Evolutionary conservation across 371 early-diverging fungal genomes (phyloP).

Genomic region (Mucor plumbeus): DNA sequence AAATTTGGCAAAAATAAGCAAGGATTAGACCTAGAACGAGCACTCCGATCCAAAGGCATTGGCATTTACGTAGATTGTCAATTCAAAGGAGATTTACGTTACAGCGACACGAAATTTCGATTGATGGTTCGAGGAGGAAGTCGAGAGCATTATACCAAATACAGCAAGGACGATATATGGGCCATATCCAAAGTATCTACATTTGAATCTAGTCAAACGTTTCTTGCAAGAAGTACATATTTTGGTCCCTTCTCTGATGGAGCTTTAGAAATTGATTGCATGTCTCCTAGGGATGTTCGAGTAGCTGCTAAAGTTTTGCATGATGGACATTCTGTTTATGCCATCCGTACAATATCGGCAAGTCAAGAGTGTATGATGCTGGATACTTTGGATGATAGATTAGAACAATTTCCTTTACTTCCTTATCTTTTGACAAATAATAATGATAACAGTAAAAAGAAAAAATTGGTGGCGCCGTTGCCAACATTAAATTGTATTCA

Average conservation of each 20-base stretch:
- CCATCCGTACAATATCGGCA: conserved; percentile 69
- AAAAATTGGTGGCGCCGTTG: conserved; percentile 25
- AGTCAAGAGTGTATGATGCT: conserved; percentile 80
- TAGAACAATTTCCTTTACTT: conserved; percentile 54
- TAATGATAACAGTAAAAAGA: conserved; percentile 16
- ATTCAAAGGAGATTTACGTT: conserved; percentile 17
- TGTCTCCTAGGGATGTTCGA: conserved; percentile 50
- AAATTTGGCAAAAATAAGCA: conserved; percentile 27
- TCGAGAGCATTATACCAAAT: conserved; percentile 60
- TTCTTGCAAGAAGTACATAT: conserved; percentile 60
- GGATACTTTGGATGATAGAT: conserved; percentile 53
- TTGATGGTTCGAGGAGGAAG: conserved; percentile 33
- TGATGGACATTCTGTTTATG: conserved; percentile 47
- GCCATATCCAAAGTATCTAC: conserved; percentile 51
- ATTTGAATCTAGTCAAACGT: conserved; percentile 58
- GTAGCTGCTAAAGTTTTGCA: conserved; percentile 33
- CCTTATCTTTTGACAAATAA: conserved; percentile 48
- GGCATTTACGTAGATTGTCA: conserved; percentile 41
- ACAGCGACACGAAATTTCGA: conserved; percentile 19
- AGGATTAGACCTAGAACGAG: conserved; percentile 32
- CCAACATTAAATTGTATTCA: conserved; percentile 31
- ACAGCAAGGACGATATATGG: conserved; percentile 73
- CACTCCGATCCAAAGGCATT: conserved; percentile 42
- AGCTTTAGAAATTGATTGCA: conserved; percentile 55
- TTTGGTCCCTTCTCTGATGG: conserved; percentile 65